Base-by-base conservation (phyloP, 768 basidiomycete genomes). In the Rubroboletus pulcherrimus region DNA sequence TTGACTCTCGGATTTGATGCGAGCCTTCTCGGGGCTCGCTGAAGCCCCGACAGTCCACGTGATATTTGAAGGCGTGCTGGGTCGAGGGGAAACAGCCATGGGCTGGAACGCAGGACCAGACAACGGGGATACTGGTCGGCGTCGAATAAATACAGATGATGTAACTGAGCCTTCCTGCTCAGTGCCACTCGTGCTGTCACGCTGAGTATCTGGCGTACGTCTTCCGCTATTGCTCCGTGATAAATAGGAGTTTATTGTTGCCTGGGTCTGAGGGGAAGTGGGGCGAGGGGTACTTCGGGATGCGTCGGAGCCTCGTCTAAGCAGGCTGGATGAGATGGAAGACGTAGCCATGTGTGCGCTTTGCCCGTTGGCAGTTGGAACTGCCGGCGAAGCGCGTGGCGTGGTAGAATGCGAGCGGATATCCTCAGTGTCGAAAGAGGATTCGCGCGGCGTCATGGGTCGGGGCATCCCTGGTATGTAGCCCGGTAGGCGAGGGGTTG, bases 391-490 rank as follows among this genome's bases (percentile, higher is more conserved):
- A 17, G 91, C 90, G 52, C 91, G 86, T 54, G 91, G 91, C 5
- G 91, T 93, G 24, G 76, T 75, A 35, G 80, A 79, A 45, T 86
- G 84, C 1, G 86, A 88, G 55, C 83, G 86, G 63, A 83, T 81
- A 56, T 91, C 88, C 52, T 92, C 90, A 30, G 78, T 66, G 46
- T 91, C 91, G 53, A 77, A 75, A 33, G 80, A 74, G 7, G 74
- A 63, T 59, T 90, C 87, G 53, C 84, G 85, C n/a, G 91, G 91
- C 7, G 91, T 93, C 87, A 93, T 91, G 17, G 91, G 91, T 40
- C 91, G 77, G 21, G 89, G 88, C 91, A 93, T 93, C 11, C 91
- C 91, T 24, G 91, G 91, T 54, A 91, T 84, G 71, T 93, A 93
- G 14, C 91, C 91, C 52, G 91, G 91, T 21, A 90, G 66, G 39